Evolutionary conservation across 176 grass and related monocot species (phyloP).

Genomic region (Secale cereale): DNA sequence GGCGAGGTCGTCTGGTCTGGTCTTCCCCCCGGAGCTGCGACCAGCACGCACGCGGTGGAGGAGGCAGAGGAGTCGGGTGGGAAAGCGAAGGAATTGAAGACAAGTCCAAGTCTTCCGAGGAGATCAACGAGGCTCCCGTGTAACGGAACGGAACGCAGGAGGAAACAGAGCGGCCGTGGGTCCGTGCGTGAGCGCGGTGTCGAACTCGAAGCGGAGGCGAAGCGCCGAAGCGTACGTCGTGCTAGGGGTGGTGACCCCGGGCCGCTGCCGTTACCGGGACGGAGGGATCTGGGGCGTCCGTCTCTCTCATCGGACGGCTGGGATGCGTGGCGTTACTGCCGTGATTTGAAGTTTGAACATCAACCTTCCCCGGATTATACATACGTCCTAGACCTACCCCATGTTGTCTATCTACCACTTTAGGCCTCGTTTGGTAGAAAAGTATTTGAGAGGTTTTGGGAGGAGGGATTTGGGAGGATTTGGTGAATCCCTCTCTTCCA

Average conservation of each 20-base stretch:
- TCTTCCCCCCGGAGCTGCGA: background rate
- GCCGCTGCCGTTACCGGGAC: background rate
- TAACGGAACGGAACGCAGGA: background rate
- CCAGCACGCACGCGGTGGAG: background rate
- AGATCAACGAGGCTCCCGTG: background rate
- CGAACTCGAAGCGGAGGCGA: background rate
- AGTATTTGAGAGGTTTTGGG: too few species aligned
- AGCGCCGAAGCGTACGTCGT: background rate
- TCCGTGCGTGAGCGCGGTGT: background rate
- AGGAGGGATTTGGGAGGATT: too few species aligned
- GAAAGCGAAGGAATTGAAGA: slow-evolving; percentile 20
- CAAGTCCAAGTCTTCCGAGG: background rate
- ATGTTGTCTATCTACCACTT: too few species aligned
- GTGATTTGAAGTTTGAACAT: too few species aligned
- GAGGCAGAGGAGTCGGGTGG: background rate
- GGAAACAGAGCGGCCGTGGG: background rate
- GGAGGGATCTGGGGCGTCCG: background rate
- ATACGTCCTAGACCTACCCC: too few species aligned
- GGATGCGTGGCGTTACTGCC: background rate
- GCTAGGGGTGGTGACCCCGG: too few species aligned
- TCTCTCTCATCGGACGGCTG: background rate
- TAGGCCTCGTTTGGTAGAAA: too few species aligned
- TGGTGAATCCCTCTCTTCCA: too few species aligned
- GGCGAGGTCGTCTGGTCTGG: background rate
- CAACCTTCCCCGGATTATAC: too few species aligned